Evolutionary conservation across 1,284 basidiomycete species (phyloP), one percentile per base, ranked within the genome.

Genomic region (Filobasidium uniguttulatum): DNA sequence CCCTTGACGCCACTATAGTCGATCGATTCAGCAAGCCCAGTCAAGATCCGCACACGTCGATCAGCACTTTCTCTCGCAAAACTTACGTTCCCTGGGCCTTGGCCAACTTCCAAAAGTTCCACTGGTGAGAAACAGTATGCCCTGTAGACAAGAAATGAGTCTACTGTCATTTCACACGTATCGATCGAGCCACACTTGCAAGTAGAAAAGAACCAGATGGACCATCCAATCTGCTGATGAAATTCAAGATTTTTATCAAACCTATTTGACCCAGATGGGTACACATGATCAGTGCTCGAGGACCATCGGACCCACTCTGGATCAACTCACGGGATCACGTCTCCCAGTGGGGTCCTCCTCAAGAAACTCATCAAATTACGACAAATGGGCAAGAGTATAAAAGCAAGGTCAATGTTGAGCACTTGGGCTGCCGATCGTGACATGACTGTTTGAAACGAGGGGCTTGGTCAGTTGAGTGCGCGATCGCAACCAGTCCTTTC

Each of bases 311-410:
- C 31, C 4, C 17, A 28, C 8, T n/a, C 12, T 22, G n/a, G 3
- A 20, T 17, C 33, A 19, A 47, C 54, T 15, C 60, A 66, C 12
- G 88, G 87, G 57, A 93, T 85, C 67, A 88, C 70, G 57, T 79
- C 75, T 70, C 86, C 86, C 47, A 91, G 72, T 1, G 85, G 77
- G 0, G 85, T 86, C 43, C 80, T 77, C 29, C 88, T 81, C 37
- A 90, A 74, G 34, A 88, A 60, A 10, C 86, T 88, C 64, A 91
- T 78, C 68, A 91, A 85, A 70, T 85, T 88, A 53, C 88, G 79
- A 75, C 88, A 91, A 62, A 91, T 78, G 28, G 88, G 88, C 25
- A 93, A 76, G 46, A 91, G 78, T 67, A 93, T 88, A 73, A 90
- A 84, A 53, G 85, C 79, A 49, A 86, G 80, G 68, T 91, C 83